phyloP scores from a whole-genome alignment of 257 asterid species.

The Haberlea rhodopensis region DNA sequence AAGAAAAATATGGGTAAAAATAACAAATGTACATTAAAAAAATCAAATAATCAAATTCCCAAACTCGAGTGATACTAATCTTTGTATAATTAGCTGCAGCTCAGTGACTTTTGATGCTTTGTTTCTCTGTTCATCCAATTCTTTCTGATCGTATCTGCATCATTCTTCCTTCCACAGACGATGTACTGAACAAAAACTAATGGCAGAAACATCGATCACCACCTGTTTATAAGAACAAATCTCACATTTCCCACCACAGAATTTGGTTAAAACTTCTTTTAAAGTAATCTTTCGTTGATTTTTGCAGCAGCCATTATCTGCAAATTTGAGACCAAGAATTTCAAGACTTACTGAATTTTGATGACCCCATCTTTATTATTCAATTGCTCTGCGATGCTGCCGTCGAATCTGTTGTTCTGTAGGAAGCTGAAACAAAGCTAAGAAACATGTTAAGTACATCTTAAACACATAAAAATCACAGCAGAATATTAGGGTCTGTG shows the following conservation, averaged over 20 bases:
- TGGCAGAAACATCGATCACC: not conserved
- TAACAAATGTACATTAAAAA: not conserved
- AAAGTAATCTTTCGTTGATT: not conserved
- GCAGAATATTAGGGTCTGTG: constrained; percentile 16
- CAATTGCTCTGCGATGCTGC: constrained; percentile 35
- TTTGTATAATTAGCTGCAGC: not conserved
- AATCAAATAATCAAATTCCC: not conserved
- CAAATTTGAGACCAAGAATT: not conserved
- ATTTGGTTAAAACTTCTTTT: not conserved
- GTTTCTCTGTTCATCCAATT: not conserved
- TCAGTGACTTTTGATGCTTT: not conserved
- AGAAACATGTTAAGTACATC: not conserved
- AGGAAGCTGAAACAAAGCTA: constrained; percentile 36
- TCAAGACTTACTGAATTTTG: not conserved
- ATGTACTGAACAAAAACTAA: no score
- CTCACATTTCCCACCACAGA: not conserved
- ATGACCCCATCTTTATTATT: not conserved
- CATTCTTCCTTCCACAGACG: not conserved
- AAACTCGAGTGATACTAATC: not conserved
- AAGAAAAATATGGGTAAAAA: no score
- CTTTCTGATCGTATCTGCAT: not conserved
- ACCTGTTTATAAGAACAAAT: not conserved
- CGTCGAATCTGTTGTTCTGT: constrained; percentile 58
- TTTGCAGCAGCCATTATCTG: not conserved
- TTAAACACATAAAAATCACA: not conserved